Evolutionary conservation across 2,329 filamentous ascomycete genomes (phyloP).

Genomic region (Cercospora sojina): DNA sequence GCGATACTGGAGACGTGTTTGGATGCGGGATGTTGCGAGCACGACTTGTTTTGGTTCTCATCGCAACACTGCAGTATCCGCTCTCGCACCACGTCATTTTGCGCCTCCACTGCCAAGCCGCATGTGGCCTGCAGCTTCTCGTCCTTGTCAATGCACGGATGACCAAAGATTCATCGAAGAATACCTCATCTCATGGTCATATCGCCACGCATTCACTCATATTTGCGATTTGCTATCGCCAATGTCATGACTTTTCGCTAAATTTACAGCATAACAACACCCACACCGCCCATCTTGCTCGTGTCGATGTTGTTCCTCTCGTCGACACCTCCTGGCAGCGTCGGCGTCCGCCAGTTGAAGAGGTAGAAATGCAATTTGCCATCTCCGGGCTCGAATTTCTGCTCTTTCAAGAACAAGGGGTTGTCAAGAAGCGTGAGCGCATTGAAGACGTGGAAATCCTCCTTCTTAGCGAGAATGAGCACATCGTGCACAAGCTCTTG

Average conservation of each 20-base stretch:
- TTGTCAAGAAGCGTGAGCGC: slow-evolving; percentile 93
- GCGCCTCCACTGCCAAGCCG: not conserved
- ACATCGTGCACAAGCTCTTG: slow-evolving; percentile 80
- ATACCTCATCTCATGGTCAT: not conserved
- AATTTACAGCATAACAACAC: slow-evolving; percentile 75
- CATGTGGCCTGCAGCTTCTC: not conserved
- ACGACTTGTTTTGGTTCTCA: not conserved
- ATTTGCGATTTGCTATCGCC: not conserved
- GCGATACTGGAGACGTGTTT: not conserved
- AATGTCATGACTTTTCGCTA: slow-evolving; percentile 1
- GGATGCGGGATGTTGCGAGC: not conserved
- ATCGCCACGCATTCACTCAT: not conserved
- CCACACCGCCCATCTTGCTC: slow-evolving; percentile 78
- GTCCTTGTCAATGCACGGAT: not conserved
- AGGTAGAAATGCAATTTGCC: slow-evolving; percentile 95
- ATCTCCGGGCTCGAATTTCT: slow-evolving; percentile 93
- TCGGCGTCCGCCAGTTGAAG: slow-evolving; percentile 90
- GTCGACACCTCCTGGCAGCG: slow-evolving; percentile 83
- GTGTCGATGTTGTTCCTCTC: slow-evolving; percentile 74
- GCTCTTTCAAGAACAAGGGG: slow-evolving; percentile 83
- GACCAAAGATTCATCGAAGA: not conserved
- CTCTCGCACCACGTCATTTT: not conserved
- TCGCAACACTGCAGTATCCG: not conserved
- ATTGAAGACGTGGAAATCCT: slow-evolving; percentile 94
- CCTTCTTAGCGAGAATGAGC: slow-evolving; percentile 79